Base-by-base conservation (phyloP, 495 filamentous ascomycete genomes). In the Bombardia bombarda region DNA sequence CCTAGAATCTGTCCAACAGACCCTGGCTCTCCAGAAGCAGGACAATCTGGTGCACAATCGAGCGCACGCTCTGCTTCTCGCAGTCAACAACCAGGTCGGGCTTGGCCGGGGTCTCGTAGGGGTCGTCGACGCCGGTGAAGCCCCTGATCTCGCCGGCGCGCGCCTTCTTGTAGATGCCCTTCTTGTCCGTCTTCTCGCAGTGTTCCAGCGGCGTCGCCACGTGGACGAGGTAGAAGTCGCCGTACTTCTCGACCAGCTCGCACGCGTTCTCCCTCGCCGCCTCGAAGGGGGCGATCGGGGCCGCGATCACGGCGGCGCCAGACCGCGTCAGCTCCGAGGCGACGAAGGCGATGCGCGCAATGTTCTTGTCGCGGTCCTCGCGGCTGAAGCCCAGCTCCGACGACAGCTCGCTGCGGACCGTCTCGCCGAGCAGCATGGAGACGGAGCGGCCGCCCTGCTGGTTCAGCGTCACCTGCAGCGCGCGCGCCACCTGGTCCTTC, bases 121-220 rank as follows among this genome's bases (percentile, higher is more conserved):
- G 89, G 65, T 96, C 92, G 65, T 98, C 92, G 45, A 98, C 92
- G 56, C 92, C 92, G 23, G 92, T 98, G 74, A 98, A 98, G 24
- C 89, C 89, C 80, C 87, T 92, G 69, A 98, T 94, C 74, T 96
- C 88, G 13, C 92, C 92, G 7, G 67, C 74, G 40, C 93, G 78
- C 12, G 92, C 92, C 67, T 79, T 77, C 19, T 69, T 75, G 67
- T 98, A 98, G 52, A 96, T 83, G 19, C 92, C 93, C 46, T 80
- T 75, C 78, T 87, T 93, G 66, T 98, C 92, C 42, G 89, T 95
- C 77, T 83, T 82, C 75, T 98, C 92, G 65, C 82, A 86, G 72
- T 88, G 75, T 69, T 93, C 87, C 40, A 98, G 78, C 40, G 85
- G 81, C 43, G 92, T 98, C 18, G 86, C 86, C 19, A 98, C 92